A percentile compares a stretch with the other conserved stretches of the same genome.
Evolutionary conservation across 371 early-diverging fungal genomes (phyloP).

Genomic region (Umbelopsis sp.): DNA sequence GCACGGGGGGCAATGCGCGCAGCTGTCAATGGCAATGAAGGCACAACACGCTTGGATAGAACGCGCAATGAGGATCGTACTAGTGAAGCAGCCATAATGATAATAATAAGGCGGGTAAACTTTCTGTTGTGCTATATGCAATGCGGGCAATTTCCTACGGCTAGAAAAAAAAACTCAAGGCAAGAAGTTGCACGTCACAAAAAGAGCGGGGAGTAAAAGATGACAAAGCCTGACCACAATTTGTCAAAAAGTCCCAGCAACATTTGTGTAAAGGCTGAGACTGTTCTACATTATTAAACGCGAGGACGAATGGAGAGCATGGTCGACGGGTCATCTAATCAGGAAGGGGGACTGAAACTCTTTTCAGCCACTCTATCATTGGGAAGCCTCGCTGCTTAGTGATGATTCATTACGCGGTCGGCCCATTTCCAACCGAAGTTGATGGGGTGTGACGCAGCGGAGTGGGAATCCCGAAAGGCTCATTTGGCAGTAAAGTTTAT

Average conservation of each 20-base stretch:
- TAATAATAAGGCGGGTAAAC: slow-evolving; percentile 10
- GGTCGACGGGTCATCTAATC: not conserved
- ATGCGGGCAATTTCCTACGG: not conserved
- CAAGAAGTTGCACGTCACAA: not conserved
- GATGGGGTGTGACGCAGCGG: not conserved
- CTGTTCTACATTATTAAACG: too few relatives aligned
- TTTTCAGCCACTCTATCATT: slow-evolving; percentile 5
- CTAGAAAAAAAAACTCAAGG: not conserved
- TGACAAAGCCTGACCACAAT: too few relatives aligned
- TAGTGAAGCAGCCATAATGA: slow-evolving; percentile 1
- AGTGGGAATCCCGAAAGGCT: not conserved
- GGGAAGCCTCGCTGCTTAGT: not conserved
- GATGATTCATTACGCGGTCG: slow-evolving; percentile 10
- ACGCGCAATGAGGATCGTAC: not conserved
- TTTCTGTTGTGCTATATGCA: not conserved
- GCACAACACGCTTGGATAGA: not conserved
- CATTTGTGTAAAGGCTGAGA: too few relatives aligned
- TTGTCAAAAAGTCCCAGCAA: too few relatives aligned
- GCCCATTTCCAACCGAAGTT: slow-evolving; percentile 3
- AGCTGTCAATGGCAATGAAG: not conserved
- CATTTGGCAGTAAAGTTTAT: not conserved
- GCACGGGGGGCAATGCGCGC: not conserved
- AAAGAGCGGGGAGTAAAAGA: not conserved
- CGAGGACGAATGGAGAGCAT: slow-evolving; percentile 1
- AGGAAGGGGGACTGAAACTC: not conserved